Evolutionary conservation across 2,329 filamentous ascomycete genomes (phyloP).

Genomic region (Bisporella sp.): DNA sequence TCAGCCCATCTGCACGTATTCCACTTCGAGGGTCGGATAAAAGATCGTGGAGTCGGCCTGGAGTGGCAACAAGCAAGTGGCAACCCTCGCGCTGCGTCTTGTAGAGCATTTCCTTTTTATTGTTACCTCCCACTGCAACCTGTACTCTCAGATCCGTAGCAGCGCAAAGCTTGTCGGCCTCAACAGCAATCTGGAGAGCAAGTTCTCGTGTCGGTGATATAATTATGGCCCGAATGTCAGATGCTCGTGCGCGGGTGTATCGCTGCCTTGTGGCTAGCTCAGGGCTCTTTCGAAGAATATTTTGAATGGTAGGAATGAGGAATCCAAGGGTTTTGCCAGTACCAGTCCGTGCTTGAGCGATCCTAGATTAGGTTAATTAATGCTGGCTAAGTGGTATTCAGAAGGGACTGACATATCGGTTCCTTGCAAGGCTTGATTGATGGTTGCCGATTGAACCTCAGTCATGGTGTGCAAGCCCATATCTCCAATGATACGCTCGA

Average conservation of each 20-base stretch:
- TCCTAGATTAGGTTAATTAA: constrained; percentile 38
- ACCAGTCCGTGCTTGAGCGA: constrained; percentile 94
- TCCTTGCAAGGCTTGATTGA: constrained; percentile 68
- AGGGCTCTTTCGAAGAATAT: constrained; percentile 58
- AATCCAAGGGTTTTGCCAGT: constrained; percentile 97
- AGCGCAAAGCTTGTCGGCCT: constrained; percentile 47
- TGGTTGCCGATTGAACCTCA: constrained; percentile 79
- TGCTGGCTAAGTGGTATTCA: background rate
- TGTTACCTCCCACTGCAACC: constrained; percentile 83
- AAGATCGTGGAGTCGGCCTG: constrained; percentile 77
- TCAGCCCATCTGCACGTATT: constrained; percentile 50
- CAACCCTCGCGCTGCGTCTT: constrained; percentile 59
- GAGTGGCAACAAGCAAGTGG: constrained; percentile 84
- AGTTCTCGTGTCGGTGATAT: constrained; percentile 78
- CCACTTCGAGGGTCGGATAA: constrained; percentile 49
- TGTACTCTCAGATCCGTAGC: constrained; percentile 43
- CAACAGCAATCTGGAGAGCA: constrained; percentile 71
- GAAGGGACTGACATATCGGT: constrained; percentile 30
- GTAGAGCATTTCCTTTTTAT: constrained; percentile 45
- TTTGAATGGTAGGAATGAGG: constrained; percentile 78
- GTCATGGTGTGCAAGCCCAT: constrained; percentile 86
- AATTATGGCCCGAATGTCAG: constrained; percentile 64
- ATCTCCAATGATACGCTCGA: constrained; percentile 51
- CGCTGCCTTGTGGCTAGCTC: constrained; percentile 40
- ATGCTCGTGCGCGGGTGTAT: constrained; percentile 33